Base-by-base conservation (phyloP, 2,329 filamentous ascomycete genomes). In the Drechslerella stenobrocha region DNA sequence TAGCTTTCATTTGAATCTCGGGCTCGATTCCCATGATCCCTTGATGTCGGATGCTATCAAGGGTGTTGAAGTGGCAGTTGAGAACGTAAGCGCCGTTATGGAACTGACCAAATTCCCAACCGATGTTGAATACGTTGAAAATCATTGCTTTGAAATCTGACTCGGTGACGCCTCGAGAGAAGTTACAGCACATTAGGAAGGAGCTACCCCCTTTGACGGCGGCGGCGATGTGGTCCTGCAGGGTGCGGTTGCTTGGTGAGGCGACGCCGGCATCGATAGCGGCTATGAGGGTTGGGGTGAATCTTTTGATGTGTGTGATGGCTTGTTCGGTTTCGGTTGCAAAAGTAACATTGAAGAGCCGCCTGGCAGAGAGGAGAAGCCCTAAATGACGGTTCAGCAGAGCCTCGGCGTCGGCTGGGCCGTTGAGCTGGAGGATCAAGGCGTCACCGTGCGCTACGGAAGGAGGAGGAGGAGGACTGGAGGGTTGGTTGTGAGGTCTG, bases 401-500 rank as follows among this genome's bases (percentile, higher is more conserved):
- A 15, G 53, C 42, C 20, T 50, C 7, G 1, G n/a, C 23, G 22
- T 58, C 61, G 2, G 53, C 26, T 1, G 24, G n/a, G 6, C 32
- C 40, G 2, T 24, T 40, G 9, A 66, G 26, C n/a, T 46, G 28
- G 37, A 65, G 48, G 15, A 53, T 30, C 5, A 58, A 23, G 15
- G 58, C 46, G 13, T 65, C 52, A 35, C 48, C 35, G 18, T 65
- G 47, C 1, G 20, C 22, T n/a, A 7, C 15, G 34, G 8, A 63
- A 72, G 35, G 53, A 23, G 6, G 50, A 58, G 40, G 48, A 60
- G 40, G 55, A 71, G 44, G 71, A 64, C 22, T 70, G 70, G 18
- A 60, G 70, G 51, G 42, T 46, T 50, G 28, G 35, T 52, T 55
- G 52, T 40, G 52, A 42, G 2, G 20, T 26, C 26, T 8, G 9